Evolutionary conservation across 495 filamentous ascomycete genomes (phyloP).

Genomic region (Penicillium longicatenatum): DNA sequence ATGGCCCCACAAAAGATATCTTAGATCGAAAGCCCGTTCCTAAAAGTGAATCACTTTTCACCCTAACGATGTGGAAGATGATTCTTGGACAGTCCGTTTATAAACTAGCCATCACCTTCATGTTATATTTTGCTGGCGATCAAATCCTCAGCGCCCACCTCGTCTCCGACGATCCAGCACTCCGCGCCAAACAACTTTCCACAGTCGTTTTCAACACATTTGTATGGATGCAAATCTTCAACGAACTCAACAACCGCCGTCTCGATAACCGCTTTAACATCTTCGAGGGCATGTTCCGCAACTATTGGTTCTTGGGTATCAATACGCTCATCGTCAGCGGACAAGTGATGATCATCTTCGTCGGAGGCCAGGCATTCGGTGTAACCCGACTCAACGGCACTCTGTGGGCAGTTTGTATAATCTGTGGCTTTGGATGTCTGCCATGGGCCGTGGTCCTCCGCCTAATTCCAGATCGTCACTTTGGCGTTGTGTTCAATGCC

Average conservation of each 20-base stretch:
- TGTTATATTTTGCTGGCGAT: slow-evolving; percentile 72
- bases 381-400: slow-evolving; percentile 65
- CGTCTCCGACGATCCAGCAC: slow-evolving; percentile 31
- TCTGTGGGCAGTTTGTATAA: slow-evolving; percentile 78
- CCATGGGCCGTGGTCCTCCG: slow-evolving; percentile 74
- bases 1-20: slow-evolving; percentile 77
- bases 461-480: slow-evolving; percentile 61
- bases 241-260: slow-evolving; percentile 90
- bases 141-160: slow-evolving; percentile 58
- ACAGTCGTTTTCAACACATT: slow-evolving; percentile 92
- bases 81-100: slow-evolving; percentile 85
- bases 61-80: slow-evolving; percentile 95
- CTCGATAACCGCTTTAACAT: slow-evolving; percentile 90
- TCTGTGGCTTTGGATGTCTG: slow-evolving; percentile 71
- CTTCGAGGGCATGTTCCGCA: slow-evolving; percentile 75
- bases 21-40: slow-evolving; percentile 80
- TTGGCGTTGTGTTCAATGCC: slow-evolving; percentile 45
- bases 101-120: slow-evolving; percentile 75
- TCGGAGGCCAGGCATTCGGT: slow-evolving; percentile 72
- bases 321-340: slow-evolving; percentile 76
- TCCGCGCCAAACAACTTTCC: slow-evolving; percentile 51
- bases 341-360: slow-evolving; percentile 79
- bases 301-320: slow-evolving; percentile 83
- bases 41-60: slow-evolving; percentile 76
- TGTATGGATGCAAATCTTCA: slow-evolving; percentile 97